Base-by-base conservation (phyloP, 768 basidiomycete species). In the Rhodotorula kratochvilovae region DNA sequence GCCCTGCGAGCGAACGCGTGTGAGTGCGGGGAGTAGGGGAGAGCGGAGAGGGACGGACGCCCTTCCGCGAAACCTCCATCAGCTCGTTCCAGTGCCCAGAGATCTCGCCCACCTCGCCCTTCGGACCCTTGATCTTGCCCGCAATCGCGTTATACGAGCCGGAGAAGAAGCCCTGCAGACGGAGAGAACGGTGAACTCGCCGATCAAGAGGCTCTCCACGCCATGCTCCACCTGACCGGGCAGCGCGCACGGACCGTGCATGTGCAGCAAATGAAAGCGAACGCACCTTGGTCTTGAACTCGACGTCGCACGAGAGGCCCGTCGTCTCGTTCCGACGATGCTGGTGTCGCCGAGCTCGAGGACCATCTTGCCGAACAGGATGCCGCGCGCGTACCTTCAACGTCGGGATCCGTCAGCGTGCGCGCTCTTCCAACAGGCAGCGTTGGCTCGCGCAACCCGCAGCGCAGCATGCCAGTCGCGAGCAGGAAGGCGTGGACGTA, bases 261-360 rank as follows among this genome's bases (percentile, higher is more conserved):
- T n/a, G 10, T 8, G 31, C 36, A 35, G 29, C 29, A 17, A 33
- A 53, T 6, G 23, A 16, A 39, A 27, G 2, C 2, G 1, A 27
- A 5, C 82, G 60, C 61, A 90, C 92, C 87, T 96, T 98, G 51
- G 93, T 94, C 85, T 97, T 98, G 84, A 98, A 99, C 76, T 97
- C 92, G 46, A 98, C 82, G 78, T 95, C 92, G 71, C 90, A 90
- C 57, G 80, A 82, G 72, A 91, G 80, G 29, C 87, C 87, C 55
- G 87, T 86, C 77, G 87, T 87, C 77, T 90, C 88, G 82, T 92
- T 93, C 83, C 87, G 67, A 92, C 91, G 15, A 83, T 85, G 76
- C 91, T 92, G 45, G 86, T 85, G 81, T 98, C 96, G 10, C 95
- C 94, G 31, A 99, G 84, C 82, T 99, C 96, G 63, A 95, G 84